Evolutionary conservation across 345 rosid species (phyloP), one percentile per base, ranked within the genome.

Genomic region (Zanthoxylum bungeanum): DNA sequence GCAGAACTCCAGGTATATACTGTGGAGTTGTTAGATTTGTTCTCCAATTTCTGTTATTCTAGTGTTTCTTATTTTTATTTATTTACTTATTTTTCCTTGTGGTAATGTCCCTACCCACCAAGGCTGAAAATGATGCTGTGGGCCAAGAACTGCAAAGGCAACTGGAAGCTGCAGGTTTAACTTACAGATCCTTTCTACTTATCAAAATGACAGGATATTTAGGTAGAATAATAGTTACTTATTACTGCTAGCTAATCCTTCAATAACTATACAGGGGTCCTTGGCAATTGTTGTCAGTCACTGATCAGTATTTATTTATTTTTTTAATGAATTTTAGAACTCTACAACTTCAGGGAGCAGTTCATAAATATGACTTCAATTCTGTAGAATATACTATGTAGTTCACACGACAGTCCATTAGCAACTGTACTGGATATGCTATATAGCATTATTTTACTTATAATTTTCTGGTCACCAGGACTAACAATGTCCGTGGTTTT

Each of bases 81-180:
- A 44, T 39, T 19, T 65, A 44, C 49, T 17, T 33, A 9, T 0
- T 22, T 42, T 60, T 3, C 73, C 28, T 1, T 61, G 42, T 55
- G 22, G 47, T 52, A 16, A 49, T 55, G n/a, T 31, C n/a, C 24
- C n/a, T n/a, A 74, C 58, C 72, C n/a, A n/a, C n/a, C 60, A 73
- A 92, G 98, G 84, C 83, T 31, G 97, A 92, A 75, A 92, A 95
- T 60, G 97, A 95, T 80, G 78, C 68, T 58, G 80, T 87, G 21
- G 97, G 98, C 60, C 97, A 87, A 78, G 94, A 95, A 77, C 96
- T 92, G 71, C 96, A 92, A 76, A 83, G 77, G 80, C 97, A 95
- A 82, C 82, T 95, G 44, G 99, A 92, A 80, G 96, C 98, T 78
- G 96, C 96, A 44, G 93, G 99, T 95, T n/a, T 70, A 72, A 11